Base-by-base conservation (phyloP, 805 yeast species). In the Wickerhamiella spandovensis region DNA sequence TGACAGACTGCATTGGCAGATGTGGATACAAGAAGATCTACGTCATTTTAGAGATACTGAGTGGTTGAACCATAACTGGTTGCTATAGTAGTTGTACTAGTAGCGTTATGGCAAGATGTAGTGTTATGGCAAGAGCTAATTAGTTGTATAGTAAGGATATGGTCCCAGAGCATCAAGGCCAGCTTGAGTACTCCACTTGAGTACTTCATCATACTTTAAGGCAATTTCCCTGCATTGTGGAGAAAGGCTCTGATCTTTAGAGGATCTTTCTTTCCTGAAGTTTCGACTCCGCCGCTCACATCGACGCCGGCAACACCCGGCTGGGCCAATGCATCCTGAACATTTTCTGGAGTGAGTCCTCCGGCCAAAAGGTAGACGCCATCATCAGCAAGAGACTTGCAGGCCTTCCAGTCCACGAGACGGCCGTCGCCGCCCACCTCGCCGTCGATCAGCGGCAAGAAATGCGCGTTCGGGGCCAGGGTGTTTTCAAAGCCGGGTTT, bases 281-380 rank as follows among this genome's bases (percentile, higher is more conserved):
- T 78, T 62, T 92, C 98, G 1, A 89, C 95, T 1, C 98, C 98
- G 9, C 96, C 88, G 60, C 95, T 82, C 6, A 92, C 97, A 66
- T 90, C 98, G 23, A 84, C 90, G 3, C 97, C 97, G 37, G 80
- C 61, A n/a, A 84, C 78, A 22, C 92, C 90, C 0, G 61, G 56
- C 12, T 75, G 63, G 7, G 48, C 43, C 15, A 67, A 53, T 0
- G 95, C 94, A 1, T 63, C 62, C 0, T 52, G 51, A 5, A 92
- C 86, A 58, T 89, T 92, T 1, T 73, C 79, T 0, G 92, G 86
- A 0, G 73, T 81, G 51, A 92, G 71, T 0, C 98, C 98, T 5
- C 98, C 98, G 0, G 97, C 97, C 24, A 92, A 69, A 0, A 92
- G 60, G 58, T 74, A 85, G 10, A 63, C 66, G 5, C 65, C 63